phyloP scores from a whole-genome alignment of 352 stramenopile species.

The Pythium brassicae region DNA sequence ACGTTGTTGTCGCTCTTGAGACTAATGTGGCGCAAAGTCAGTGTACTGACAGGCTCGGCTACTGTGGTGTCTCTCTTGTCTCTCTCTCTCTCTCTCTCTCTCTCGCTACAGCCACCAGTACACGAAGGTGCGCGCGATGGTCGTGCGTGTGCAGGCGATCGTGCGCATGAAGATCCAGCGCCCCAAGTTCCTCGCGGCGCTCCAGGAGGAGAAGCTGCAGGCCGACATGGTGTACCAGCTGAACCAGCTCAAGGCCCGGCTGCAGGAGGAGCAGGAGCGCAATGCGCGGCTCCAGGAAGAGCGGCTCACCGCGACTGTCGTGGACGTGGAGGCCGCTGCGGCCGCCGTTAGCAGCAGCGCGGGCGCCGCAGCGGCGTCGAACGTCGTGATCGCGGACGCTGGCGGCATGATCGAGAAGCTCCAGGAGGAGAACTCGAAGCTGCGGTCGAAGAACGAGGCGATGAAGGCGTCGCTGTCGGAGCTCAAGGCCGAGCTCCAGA shows the following conservation, averaged over 20 bases:
- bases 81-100: neutral
- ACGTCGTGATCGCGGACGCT: slow-evolving; percentile 71
- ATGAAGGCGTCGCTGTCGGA: slow-evolving; percentile 55
- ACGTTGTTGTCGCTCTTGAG: neutral
- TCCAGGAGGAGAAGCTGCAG: slow-evolving; percentile 79
- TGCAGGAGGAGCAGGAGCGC: slow-evolving; percentile 74
- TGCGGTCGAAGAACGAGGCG: slow-evolving; percentile 74
- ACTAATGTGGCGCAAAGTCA: too few species aligned
- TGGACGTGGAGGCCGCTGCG: slow-evolving; percentile 14
- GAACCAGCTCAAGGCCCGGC: slow-evolving; percentile 66
- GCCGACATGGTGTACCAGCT: slow-evolving; percentile 86
- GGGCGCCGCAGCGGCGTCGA: slow-evolving; percentile 33
- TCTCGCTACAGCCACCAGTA: slow-evolving; percentile 32
- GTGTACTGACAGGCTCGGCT: too few species aligned
- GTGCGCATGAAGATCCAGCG: slow-evolving; percentile 82
- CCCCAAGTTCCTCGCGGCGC: slow-evolving; percentile 66
- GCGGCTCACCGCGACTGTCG: slow-evolving; percentile 36
- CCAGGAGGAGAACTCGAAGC: slow-evolving; percentile 71
- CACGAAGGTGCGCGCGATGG: slow-evolving; percentile 56
- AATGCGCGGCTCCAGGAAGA: slow-evolving; percentile 63
- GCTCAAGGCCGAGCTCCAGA: slow-evolving; percentile 69
- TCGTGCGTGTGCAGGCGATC: slow-evolving; percentile 73
- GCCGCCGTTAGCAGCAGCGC: neutral
- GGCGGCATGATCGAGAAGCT: slow-evolving; percentile 83
- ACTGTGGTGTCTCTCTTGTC: neutral